Evolutionary conservation across 306 rosid species (phyloP).

Genomic region (Begonia masoniana): DNA sequence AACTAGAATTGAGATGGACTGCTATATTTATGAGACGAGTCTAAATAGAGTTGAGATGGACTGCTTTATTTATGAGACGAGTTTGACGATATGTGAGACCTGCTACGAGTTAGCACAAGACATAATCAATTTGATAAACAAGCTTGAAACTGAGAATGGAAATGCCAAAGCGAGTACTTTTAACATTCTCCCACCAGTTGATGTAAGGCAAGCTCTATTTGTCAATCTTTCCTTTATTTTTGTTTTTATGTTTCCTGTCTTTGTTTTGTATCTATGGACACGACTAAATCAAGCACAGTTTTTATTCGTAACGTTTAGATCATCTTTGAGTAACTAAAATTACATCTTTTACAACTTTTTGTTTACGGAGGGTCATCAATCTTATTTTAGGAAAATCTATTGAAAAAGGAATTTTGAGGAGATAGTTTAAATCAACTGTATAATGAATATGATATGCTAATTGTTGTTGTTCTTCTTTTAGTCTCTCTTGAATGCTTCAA

Average conservation of each 20-base stretch:
- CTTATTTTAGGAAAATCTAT: not conserved
- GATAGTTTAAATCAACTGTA: too few relatives aligned
- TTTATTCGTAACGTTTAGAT: not conserved
- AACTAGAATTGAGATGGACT: too few relatives aligned
- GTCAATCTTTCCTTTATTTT: not conserved
- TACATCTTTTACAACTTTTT: too few relatives aligned
- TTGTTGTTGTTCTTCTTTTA: constrained; percentile 5
- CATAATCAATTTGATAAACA: constrained; percentile 37
- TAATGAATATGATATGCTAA: not conserved
- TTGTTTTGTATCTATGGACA: not conserved
- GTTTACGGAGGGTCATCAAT: too few relatives aligned
- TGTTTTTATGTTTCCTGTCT: not conserved
- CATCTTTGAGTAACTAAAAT: too few relatives aligned
- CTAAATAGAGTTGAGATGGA: constrained; percentile 30
- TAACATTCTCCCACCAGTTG: constrained; percentile 19
- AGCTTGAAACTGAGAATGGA: constrained; percentile 25
- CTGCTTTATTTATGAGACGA: constrained; percentile 53
- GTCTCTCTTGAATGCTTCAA: constrained; percentile 36
- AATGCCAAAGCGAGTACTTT: constrained; percentile 1
- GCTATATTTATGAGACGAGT: too few relatives aligned
- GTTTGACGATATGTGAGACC: constrained; percentile 54
- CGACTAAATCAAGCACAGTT: not conserved
- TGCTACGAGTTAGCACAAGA: constrained; percentile 67
- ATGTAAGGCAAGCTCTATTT: constrained; percentile 62
- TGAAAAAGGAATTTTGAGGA: too few relatives aligned